Percentiles rank a stretch among this genome's conserved stretches.
These are phyloP conservation scores for Pyrus bretschneideri DNA, from an alignment of 306 rosid species.

Conservation along the genomic window DNA sequence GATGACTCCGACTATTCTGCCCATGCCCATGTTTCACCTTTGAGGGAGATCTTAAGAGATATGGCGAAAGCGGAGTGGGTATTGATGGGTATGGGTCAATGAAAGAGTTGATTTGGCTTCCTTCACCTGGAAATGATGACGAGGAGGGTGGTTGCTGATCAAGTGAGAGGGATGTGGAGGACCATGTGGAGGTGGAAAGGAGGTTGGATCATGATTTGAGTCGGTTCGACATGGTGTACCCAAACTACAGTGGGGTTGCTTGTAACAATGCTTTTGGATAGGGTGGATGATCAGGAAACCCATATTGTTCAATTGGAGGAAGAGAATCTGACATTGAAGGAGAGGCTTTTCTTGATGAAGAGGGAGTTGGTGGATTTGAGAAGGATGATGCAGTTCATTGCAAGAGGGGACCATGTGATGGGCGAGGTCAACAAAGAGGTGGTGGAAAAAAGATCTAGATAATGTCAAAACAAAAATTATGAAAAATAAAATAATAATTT, in stretches of 20 bases:
- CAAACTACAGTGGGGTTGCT: not conserved
- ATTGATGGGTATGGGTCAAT: slow-evolving; percentile 78
- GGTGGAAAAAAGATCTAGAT: no score
- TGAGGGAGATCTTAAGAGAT: slow-evolving; percentile 52
- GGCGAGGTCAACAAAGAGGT: no score
- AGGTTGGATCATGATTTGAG: slow-evolving; percentile 90
- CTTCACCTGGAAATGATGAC: slow-evolving; percentile 34
- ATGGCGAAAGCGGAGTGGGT: slow-evolving; percentile 75
- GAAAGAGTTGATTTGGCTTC: slow-evolving; percentile 70
- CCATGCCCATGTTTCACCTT: slow-evolving; percentile 58
- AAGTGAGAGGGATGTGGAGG: slow-evolving; percentile 73
- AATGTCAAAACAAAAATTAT: no score
- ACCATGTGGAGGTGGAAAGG: slow-evolving; percentile 46
- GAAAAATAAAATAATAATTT: no score
- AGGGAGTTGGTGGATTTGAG: no score
- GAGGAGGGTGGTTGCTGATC: slow-evolving; percentile 44
- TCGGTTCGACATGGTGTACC: slow-evolving; percentile 81
- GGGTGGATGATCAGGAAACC: no score
- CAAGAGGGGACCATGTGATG: no score
- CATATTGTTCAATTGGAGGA: no score
- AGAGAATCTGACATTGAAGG: no score
- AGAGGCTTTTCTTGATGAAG: no score
- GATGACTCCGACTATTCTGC: slow-evolving; percentile 80
- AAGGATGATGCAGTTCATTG: no score
- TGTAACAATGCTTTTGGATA: no score